Evolutionary conservation across 2,329 filamentous ascomycete species (phyloP).

Genomic region (Verticillium isaacii): DNA sequence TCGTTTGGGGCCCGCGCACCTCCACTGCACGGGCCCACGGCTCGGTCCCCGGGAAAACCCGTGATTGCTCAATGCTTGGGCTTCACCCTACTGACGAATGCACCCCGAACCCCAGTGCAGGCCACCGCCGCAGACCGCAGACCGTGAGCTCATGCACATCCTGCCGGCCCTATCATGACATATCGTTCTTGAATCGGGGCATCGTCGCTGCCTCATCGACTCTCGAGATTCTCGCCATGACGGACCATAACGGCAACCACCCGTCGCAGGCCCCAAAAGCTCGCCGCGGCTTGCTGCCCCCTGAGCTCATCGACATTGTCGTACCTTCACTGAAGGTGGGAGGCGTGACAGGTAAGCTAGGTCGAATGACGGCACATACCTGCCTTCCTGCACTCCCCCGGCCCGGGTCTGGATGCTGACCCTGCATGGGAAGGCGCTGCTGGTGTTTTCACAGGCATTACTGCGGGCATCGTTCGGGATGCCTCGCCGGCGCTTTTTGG

Average conservation of each 20-base stretch:
- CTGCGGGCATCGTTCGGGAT: slow-evolving; percentile 67
- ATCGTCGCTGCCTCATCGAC: neutral
- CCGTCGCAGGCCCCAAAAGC: neutral
- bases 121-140: neutral
- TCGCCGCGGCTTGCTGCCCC: slow-evolving; percentile 32
- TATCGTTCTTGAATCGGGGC: neutral
- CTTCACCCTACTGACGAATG: neutral
- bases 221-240: slow-evolving; percentile 12
- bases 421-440: slow-evolving; percentile 42
- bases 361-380: slow-evolving; percentile 51
- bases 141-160: neutral
- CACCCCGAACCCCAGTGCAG: neutral
- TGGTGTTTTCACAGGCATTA: slow-evolving; percentile 61
- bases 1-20: neutral
- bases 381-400: neutral
- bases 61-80: slow-evolving; percentile 7
- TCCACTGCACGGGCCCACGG: neutral
- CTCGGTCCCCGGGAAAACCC: slow-evolving; percentile 7
- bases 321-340: slow-evolving; percentile 54
- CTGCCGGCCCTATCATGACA: neutral
- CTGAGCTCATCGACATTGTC: slow-evolving; percentile 39
- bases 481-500: slow-evolving; percentile 67
- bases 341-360: slow-evolving; percentile 50
- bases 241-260: slow-evolving; percentile 4
- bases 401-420: neutral